phyloP scores from a whole-genome alignment of 202 grass and related monocot genomes.

The Saccharum hybrid region DNA sequence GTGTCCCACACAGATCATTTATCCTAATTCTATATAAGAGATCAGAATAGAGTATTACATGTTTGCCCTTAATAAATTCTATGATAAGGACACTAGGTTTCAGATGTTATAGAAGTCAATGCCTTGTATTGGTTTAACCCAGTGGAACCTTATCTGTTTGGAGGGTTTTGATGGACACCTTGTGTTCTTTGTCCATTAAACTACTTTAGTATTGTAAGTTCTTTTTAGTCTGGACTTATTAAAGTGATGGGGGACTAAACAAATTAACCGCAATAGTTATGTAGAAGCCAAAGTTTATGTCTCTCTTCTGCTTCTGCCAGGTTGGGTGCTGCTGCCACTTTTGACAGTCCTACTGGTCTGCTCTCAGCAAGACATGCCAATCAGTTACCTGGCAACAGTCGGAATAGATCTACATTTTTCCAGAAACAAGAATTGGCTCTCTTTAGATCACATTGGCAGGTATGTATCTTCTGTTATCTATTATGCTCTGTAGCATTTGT shows the following conservation, averaged over 20 bases:
- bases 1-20: neutral
- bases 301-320: slow-evolving; percentile 55
- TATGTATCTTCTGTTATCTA: slow-evolving; percentile 39
- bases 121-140: neutral
- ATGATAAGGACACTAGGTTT: slow-evolving; percentile 23
- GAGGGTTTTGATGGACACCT: slow-evolving; percentile 6
- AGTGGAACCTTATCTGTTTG: slow-evolving; percentile 6
- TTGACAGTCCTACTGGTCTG: slow-evolving; percentile 46
- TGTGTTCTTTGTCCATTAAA: slow-evolving; percentile 17
- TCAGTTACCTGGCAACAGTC: slow-evolving; percentile 47
- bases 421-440: slow-evolving; percentile 86
- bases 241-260: slow-evolving; percentile 14
- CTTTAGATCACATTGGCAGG: slow-evolving; percentile 94
- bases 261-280: slow-evolving; percentile 23
- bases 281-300: slow-evolving; percentile 35
- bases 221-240: slow-evolving; percentile 36
- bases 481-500: slow-evolving; percentile 23
- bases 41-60: slow-evolving; percentile 32
- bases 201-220: slow-evolving; percentile 10
- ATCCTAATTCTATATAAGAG: slow-evolving; percentile 14
- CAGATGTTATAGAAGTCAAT: slow-evolving; percentile 5
- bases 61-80: slow-evolving; percentile 20
- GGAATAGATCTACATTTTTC: slow-evolving; percentile 66
- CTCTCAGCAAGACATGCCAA: slow-evolving; percentile 48
- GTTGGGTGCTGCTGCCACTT: slow-evolving; percentile 54